These are phyloP conservation scores for Diaporthe vaccinii DNA, from an alignment of 2,329 filamentous ascomycete species.

Conservation along the genomic window DNA sequence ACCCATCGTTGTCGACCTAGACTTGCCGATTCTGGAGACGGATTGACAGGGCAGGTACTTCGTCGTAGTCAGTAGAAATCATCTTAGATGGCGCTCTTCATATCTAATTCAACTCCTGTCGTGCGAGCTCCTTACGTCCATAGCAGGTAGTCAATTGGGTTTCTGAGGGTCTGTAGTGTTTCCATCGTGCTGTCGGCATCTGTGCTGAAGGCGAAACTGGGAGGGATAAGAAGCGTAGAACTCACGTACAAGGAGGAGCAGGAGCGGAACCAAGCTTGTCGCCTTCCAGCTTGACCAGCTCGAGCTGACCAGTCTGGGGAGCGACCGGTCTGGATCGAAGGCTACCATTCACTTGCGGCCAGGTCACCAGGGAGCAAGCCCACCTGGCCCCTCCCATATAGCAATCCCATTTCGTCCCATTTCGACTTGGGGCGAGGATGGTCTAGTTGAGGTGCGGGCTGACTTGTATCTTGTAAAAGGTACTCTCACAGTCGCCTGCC, in stretches of 20 bases:
- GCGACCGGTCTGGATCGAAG: background rate
- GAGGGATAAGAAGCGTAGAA: background rate
- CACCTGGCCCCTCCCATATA: background rate
- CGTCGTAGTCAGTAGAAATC: too few relatives aligned
- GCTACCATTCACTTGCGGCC: background rate
- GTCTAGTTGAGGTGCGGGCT: background rate
- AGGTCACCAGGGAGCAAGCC: background rate
- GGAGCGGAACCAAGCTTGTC: background rate
- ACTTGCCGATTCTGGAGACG: slow-evolving; percentile 71
- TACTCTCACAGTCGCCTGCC: background rate
- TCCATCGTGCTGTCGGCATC: background rate
- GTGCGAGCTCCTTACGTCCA: background rate
- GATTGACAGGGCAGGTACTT: background rate
- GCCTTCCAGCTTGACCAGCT: background rate
- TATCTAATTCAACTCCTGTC: background rate
- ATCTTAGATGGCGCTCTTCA: background rate
- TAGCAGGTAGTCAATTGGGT: background rate
- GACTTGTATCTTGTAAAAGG: background rate
- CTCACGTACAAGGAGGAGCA: too few relatives aligned
- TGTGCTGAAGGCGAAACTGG: background rate
- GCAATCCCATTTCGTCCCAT: background rate
- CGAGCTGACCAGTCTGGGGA: background rate
- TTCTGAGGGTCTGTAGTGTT: background rate
- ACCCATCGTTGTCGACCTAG: slow-evolving; percentile 86
- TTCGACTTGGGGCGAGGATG: background rate